Percentiles rank a stretch among this genome's conserved stretches.
These are phyloP conservation scores for Artemisia princeps DNA, from an alignment of 140 eudicot species.

Conservation along the genomic window DNA sequence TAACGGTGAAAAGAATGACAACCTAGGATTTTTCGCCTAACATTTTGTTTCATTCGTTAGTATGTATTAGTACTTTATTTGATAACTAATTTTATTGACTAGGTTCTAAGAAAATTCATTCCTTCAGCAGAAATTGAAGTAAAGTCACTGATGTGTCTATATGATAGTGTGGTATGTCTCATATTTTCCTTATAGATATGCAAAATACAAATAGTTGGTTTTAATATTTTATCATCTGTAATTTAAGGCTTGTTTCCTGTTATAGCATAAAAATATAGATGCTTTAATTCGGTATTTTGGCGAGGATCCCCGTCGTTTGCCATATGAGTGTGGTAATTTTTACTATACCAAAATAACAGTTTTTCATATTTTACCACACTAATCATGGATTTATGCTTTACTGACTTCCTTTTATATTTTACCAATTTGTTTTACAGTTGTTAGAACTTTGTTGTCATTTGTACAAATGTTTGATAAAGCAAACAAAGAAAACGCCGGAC, in stretches of 20 bases:
- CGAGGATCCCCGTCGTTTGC: slow-evolving; percentile 79
- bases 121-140: slow-evolving; percentile 76
- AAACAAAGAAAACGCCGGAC: background rate
- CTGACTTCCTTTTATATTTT: background rate
- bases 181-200: background rate
- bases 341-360: background rate
- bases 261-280: slow-evolving; percentile 62
- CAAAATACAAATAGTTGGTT: too few relatives aligned
- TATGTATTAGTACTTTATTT: too few relatives aligned
- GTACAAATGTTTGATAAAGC: background rate
- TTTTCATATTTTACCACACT: background rate
- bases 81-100: background rate
- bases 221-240: too few relatives aligned
- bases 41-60: too few relatives aligned
- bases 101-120: slow-evolving; percentile 76
- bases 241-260: too few relatives aligned
- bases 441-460: background rate
- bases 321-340: slow-evolving; percentile 70
- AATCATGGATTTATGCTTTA: background rate
- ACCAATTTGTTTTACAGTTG: background rate
- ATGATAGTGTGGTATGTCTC: slow-evolving; percentile 65
- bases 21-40: too few relatives aligned
- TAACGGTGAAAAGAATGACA: too few relatives aligned
- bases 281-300: slow-evolving; percentile 65
- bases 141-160: slow-evolving; percentile 68